Evolutionary conservation across 1,284 basidiomycete genomes (phyloP).

Genomic region (Schizophyllum amplum): DNA sequence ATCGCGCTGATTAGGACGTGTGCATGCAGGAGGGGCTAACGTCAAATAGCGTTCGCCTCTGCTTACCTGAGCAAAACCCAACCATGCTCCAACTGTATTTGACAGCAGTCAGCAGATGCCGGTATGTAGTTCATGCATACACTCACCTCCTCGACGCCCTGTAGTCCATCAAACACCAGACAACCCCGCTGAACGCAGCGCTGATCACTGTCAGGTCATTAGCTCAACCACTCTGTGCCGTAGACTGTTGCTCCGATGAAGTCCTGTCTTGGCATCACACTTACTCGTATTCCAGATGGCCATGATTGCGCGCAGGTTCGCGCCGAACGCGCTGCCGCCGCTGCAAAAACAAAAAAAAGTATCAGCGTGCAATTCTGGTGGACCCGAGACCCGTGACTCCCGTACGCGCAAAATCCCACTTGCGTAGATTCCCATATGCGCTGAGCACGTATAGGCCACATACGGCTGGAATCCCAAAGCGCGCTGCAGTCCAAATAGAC

Average conservation of each 20-base stretch:
- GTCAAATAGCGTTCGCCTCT: no score
- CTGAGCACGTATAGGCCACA: no score
- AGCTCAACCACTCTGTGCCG: no score
- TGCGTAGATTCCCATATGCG: no score
- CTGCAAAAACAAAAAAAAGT: background rate
- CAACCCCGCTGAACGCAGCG: constrained; percentile 69
- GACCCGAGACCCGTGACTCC: no score
- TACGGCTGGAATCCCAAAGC: no score
- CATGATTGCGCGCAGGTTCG: constrained; percentile 82
- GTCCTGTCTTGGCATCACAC: no score
- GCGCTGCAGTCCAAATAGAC: no score
- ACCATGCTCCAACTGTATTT: constrained; percentile 71
- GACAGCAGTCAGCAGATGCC: background rate
- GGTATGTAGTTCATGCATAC: background rate
- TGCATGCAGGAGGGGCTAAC: constrained; percentile 1
- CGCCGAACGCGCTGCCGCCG: constrained; percentile 79
- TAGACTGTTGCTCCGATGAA: no score
- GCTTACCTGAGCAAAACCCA: constrained; percentile 59
- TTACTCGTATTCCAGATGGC: constrained; percentile 78
- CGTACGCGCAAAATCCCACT: no score
- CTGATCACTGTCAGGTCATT: constrained; percentile 39
- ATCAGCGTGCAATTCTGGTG: background rate
- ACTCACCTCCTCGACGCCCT: constrained; percentile 32
- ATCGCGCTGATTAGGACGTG: background rate
- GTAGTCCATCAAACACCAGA: constrained; percentile 89